These are phyloP conservation scores for Eimeria sp. DNA, from an alignment of 169 alveolate genomes.

Conservation along the genomic window DNA sequence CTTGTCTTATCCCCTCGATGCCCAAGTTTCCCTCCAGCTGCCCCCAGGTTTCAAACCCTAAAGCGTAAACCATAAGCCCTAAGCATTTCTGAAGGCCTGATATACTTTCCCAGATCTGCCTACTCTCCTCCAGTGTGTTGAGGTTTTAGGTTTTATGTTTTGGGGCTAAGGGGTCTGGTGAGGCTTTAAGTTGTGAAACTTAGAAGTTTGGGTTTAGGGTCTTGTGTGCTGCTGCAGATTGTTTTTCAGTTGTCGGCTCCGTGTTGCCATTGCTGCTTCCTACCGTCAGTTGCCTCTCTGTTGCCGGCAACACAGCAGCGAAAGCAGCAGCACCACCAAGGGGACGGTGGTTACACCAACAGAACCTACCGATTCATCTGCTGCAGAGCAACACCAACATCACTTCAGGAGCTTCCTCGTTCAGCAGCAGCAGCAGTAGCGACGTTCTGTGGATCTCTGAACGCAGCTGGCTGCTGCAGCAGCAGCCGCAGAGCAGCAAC, in stretches of 20 bases:
- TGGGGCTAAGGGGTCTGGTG: not conserved
- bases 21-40: not conserved
- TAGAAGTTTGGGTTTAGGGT: not conserved
- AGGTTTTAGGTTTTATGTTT: not conserved
- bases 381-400: conserved; percentile 53
- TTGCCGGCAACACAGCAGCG: conserved; percentile 41
- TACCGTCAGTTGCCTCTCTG: conserved; percentile 19
- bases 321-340: conserved; percentile 32
- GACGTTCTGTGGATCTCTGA: conserved; percentile 31
- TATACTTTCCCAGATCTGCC: not conserved
- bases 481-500: conserved; percentile 9
- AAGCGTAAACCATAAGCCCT: not conserved
- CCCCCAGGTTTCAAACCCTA: conserved; percentile 24
- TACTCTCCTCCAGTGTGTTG: not conserved
- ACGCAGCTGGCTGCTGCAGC: conserved; percentile 39
- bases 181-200: not conserved
- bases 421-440: conserved; percentile 5
- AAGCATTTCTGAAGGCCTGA: not conserved
- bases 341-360: conserved; percentile 19
- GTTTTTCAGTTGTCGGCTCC: conserved; percentile 48
- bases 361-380: conserved; percentile 11
- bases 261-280: conserved; percentile 52
- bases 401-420: not conserved
- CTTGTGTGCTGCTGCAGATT: conserved; percentile 39
- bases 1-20: conserved; percentile 7